A percentile compares a stretch with the other conserved stretches of the same genome.
Conservation (phyloP, 2,329 filamentous ascomycete genomes). For the Epichloe uncinata region DNA sequence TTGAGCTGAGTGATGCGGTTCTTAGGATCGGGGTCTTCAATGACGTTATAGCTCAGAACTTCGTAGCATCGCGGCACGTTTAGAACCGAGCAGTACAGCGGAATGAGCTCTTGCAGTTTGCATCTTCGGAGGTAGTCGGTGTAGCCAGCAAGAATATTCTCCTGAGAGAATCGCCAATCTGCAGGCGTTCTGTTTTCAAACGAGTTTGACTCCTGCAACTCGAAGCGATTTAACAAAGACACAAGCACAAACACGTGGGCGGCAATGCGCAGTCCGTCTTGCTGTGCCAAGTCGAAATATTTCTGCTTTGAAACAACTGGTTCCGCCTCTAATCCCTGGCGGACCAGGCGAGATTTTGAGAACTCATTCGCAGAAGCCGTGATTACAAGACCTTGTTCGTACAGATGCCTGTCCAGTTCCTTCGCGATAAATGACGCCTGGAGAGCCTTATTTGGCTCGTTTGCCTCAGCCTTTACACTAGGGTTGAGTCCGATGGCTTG, state of each 20-base stretch:
- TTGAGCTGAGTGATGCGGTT: constrained; percentile 56
- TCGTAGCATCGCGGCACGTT: constrained; percentile 49
- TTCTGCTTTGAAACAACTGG: constrained; percentile 27
- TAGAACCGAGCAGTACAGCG: constrained; percentile 77
- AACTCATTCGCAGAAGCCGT: constrained; percentile 13
- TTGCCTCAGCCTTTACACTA: constrained; percentile 43
- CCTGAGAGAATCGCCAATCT: constrained; percentile 35
- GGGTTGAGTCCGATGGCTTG: constrained; percentile 43
- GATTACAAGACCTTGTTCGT: constrained; percentile 39
- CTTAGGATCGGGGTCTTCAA: constrained; percentile 52
- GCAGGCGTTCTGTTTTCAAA: constrained; percentile 6
- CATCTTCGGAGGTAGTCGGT: constrained; percentile 64
- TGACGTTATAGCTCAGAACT: constrained; percentile 63
- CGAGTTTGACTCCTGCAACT: constrained; percentile 9
- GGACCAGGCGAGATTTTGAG: constrained; percentile 16
- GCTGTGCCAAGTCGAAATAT: constrained; percentile 42
- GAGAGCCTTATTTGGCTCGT: constrained; percentile 56
- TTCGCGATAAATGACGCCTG: constrained; percentile 63
- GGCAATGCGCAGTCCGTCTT: constrained; percentile 53
- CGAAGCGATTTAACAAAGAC: constrained; percentile 51
- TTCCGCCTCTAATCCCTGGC: constrained; percentile 11
- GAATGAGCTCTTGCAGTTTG: constrained; percentile 64
- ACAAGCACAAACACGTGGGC: constrained; percentile 53
- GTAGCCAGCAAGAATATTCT: constrained; percentile 71
- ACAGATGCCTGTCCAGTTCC: constrained; percentile 42